These are phyloP conservation scores for Cicer arietinum DNA, from an alignment of 306 rosid species.

Conservation along the genomic window DNA sequence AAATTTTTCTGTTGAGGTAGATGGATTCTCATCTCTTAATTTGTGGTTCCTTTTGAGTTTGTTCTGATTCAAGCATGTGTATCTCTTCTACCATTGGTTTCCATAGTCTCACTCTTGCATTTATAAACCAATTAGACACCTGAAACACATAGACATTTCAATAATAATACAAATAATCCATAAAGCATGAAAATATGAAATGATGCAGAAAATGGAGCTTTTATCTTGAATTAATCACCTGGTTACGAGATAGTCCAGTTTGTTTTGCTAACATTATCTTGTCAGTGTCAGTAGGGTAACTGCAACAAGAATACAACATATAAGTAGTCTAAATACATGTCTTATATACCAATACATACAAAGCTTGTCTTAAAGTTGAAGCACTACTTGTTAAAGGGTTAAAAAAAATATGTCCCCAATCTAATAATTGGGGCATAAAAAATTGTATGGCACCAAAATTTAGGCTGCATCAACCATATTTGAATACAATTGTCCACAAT, in stretches of 20 bases:
- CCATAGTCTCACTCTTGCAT: no score
- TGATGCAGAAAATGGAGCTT: not conserved
- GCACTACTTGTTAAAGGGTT: no score
- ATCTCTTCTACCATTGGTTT: no score
- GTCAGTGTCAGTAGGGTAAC: conserved; percentile 89
- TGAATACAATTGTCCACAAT: not conserved
- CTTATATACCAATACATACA: not conserved
- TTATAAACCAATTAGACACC: conserved; percentile 87
- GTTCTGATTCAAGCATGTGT: no score
- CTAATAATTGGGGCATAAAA: no score
- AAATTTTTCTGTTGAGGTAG: no score
- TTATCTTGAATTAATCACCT: conserved; percentile 49
- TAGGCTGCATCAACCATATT: not conserved
- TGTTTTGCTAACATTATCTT: conserved; percentile 86
- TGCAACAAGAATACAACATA: conserved; percentile 40
- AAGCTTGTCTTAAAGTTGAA: no score
- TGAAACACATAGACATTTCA: conserved; percentile 27
- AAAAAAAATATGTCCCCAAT: no score
- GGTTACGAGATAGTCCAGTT: conserved; percentile 92
- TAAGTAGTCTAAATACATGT: not conserved
- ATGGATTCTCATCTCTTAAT: no score
- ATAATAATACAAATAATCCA: no score
- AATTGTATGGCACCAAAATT: not conserved
- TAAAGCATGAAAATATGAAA: not conserved
- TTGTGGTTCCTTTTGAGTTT: no score